A percentile compares a stretch with the other conserved stretches of the same genome.
Conservation (phyloP, 257 asterid genomes). For the Solanum appendiculatum region DNA sequence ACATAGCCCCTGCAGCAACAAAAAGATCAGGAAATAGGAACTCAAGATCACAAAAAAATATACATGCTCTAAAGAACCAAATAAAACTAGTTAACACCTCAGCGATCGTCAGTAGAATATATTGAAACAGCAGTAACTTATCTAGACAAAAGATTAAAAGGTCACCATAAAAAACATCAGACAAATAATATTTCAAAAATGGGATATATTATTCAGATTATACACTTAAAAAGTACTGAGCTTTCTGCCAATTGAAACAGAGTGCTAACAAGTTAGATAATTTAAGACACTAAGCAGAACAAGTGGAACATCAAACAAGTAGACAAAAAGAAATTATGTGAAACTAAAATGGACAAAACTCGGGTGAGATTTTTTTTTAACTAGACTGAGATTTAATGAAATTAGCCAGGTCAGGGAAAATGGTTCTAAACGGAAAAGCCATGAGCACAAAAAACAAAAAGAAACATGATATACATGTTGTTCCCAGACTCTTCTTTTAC, state of each 20-base stretch:
- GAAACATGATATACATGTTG: neutral
- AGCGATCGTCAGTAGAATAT: neutral
- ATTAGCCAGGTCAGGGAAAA: neutral
- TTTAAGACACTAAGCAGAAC: neutral
- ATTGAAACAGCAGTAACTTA: neutral
- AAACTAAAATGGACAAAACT: neutral
- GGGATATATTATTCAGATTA: neutral
- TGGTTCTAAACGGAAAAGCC: neutral
- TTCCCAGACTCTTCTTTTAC: neutral
- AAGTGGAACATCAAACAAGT: neutral
- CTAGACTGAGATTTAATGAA: neutral
- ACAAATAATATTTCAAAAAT: neutral
- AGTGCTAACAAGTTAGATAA: neutral
- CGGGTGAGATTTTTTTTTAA: neutral
- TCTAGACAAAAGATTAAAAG: neutral
- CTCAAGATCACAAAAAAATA: slow-evolving; percentile 4
- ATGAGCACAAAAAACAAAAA: neutral
- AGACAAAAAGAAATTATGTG: neutral
- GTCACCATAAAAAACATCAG: neutral
- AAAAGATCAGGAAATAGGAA: neutral
- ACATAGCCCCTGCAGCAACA: slow-evolving; percentile 72
- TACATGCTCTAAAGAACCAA: neutral
- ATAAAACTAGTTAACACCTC: neutral
- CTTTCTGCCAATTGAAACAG: neutral
- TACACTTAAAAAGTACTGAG: neutral